Evolutionary conservation across 148 eudicot species (phyloP).

Genomic region (Cornus suecica): DNA sequence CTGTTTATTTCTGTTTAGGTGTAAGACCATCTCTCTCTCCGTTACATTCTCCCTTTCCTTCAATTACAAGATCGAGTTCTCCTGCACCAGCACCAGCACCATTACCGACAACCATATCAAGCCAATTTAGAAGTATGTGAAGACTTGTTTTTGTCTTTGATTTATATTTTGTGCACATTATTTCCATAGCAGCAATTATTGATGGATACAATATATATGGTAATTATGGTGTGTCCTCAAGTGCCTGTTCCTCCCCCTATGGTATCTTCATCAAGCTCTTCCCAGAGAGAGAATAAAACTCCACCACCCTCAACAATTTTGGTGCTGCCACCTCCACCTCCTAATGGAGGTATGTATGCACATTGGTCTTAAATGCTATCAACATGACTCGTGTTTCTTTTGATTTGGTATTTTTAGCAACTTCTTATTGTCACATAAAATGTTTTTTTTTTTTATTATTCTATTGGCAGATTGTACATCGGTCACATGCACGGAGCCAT

Average conservation of each 20-base stretch:
- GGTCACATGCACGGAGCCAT: slow-evolving; percentile 67
- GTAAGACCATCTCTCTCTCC: slow-evolving; percentile 35
- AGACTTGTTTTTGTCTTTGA: slow-evolving; percentile 6
- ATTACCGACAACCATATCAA: slow-evolving; percentile 29
- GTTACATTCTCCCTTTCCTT: slow-evolving; percentile 28
- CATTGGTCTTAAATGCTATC: not conserved
- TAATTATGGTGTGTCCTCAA: slow-evolving; percentile 16
- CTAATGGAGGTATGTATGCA: slow-evolving; percentile 57
- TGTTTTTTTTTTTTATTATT: not conserved
- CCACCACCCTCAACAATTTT: slow-evolving; percentile 49
- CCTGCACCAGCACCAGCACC: slow-evolving; percentile 36
- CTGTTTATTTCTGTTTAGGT: slow-evolving; percentile 17
- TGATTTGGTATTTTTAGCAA: not conserved
- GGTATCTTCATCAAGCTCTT: slow-evolving; percentile 42
- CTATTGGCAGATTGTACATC: slow-evolving; percentile 61
- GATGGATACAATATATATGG: not conserved
- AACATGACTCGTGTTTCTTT: not conserved
- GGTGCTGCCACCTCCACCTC: slow-evolving; percentile 73
- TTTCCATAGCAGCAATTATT: not conserved
- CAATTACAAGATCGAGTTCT: slow-evolving; percentile 26
- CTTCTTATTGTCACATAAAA: not conserved
- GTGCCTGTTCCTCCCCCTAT: slow-evolving; percentile 47
- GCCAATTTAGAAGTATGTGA: slow-evolving; percentile 30
- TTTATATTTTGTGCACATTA: not conserved
- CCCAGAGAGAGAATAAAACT: slow-evolving; percentile 26